These are phyloP conservation scores for Sphaerulina musiva DNA, from an alignment of 2,329 filamentous ascomycete species.

Conservation along the genomic window DNA sequence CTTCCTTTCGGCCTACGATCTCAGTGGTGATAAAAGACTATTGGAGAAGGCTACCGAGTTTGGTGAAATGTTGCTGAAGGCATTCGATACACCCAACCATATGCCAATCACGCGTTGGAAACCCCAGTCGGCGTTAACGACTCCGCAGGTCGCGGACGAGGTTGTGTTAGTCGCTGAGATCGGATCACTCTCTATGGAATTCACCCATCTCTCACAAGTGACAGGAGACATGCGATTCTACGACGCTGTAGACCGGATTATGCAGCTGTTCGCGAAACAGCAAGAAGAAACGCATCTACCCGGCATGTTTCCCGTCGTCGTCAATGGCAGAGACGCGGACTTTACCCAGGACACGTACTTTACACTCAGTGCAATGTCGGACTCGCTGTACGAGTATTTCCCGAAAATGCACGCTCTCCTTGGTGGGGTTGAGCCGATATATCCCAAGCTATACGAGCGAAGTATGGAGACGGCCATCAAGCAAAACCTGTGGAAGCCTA, in stretches of 20 bases:
- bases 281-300: constrained; percentile 41
- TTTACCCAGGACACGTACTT: constrained; percentile 38
- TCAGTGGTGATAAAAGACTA: constrained; percentile 33
- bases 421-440: constrained; percentile 41
- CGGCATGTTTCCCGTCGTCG: constrained; percentile 45
- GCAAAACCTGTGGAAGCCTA: constrained; percentile 46
- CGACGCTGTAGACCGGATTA: constrained; percentile 42
- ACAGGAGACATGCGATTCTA: constrained; percentile 43
- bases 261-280: constrained; percentile 37
- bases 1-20: constrained; percentile 34
- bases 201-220: constrained; percentile 42
- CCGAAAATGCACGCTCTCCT: constrained; percentile 45
- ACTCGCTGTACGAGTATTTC: constrained; percentile 39
- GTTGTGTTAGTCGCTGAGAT: constrained; percentile 43
- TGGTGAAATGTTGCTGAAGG: constrained; percentile 42
- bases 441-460: constrained; percentile 52
- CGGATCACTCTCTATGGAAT: constrained; percentile 44
- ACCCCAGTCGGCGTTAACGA: constrained; percentile 35
- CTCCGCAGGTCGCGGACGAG: constrained; percentile 37
- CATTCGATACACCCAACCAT: constrained; percentile 43
- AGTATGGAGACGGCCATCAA: constrained; percentile 39
- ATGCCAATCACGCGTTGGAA: constrained; percentile 45
- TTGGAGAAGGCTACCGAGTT: constrained; percentile 35
- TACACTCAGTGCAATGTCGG: constrained; percentile 35
- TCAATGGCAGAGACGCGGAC: constrained; percentile 38